A percentile compares a stretch with the other conserved stretches of the same genome.
Evolutionary conservation across 2,329 filamentous ascomycete genomes (phyloP).

Genomic region (Colletotrichum sp.): DNA sequence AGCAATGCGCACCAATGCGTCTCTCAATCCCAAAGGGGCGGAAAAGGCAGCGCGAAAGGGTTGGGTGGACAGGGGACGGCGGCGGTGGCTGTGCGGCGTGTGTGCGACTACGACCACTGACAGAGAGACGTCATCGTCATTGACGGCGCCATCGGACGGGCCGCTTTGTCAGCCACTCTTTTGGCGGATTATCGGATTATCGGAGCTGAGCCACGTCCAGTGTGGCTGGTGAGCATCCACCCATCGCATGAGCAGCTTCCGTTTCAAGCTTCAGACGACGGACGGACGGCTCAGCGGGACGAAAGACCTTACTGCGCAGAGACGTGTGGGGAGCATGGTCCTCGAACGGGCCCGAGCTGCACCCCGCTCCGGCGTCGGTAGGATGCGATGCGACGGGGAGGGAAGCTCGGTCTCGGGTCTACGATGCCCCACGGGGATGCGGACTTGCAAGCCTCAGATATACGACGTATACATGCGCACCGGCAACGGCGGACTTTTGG

Average conservation of each 20-base stretch:
- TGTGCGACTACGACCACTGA: neutral
- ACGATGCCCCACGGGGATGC: neutral
- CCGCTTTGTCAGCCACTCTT: neutral
- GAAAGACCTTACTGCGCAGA: neutral
- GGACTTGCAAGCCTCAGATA: neutral
- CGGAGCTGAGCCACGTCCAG: neutral
- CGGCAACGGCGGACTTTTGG: neutral
- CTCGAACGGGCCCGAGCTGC: neutral
- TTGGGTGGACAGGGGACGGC: neutral
- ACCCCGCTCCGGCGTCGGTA: neutral
- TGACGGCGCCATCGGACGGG: neutral
- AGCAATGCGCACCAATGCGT: neutral
- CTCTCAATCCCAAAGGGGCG: neutral
- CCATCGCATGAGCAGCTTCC: neutral
- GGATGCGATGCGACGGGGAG: neutral
- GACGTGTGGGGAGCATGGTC: neutral
- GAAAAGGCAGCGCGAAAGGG: neutral
- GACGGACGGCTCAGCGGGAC: neutral
- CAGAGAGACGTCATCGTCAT: conserved; percentile 10
- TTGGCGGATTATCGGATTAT: neutral
- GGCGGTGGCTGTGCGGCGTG: conserved; percentile 2
- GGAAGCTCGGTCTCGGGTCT: neutral
- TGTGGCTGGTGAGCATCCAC: neutral
- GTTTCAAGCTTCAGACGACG: neutral
- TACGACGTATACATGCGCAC: neutral